Conservation (phyloP, 2,329 filamentous ascomycete genomes). For the Mycogone perniciosa region DNA sequence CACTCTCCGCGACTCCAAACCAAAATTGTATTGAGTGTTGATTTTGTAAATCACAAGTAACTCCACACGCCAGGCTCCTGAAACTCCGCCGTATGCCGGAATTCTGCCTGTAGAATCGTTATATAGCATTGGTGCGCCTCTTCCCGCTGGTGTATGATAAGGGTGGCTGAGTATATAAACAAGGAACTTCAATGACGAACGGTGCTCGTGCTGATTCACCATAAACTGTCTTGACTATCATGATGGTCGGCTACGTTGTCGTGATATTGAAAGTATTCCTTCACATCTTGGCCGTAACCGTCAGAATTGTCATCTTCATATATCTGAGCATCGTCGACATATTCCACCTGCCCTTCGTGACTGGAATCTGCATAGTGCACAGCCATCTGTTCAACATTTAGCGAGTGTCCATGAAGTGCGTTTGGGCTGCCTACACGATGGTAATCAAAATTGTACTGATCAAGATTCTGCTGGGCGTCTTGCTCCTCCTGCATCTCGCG, state of each 20-base stretch:
- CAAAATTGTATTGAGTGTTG: constrained; percentile 15
- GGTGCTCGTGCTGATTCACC: constrained; percentile 27
- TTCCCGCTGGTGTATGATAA: constrained; percentile 7
- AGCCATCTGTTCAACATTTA: constrained; percentile 29
- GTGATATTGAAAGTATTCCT: constrained; percentile 37
- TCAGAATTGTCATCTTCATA: constrained; percentile 44
- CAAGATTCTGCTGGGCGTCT: constrained; percentile 41
- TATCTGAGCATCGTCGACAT: constrained; percentile 46
- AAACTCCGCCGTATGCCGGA: constrained; percentile 32
- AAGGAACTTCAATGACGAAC: background rate
- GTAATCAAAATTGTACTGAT: constrained; percentile 49
- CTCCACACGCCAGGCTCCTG: constrained; percentile 20
- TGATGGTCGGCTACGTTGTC: constrained; percentile 27
- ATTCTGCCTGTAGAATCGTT: constrained; percentile 19
- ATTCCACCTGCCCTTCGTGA: constrained; percentile 39
- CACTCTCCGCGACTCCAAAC: constrained; percentile 9
- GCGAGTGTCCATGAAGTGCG: background rate
- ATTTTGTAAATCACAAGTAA: constrained; percentile 17
- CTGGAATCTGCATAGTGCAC: constrained; percentile 42
- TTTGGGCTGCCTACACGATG: constrained; percentile 38
- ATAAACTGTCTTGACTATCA: constrained; percentile 36
- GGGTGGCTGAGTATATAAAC: constrained; percentile 15
- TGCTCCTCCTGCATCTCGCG: constrained; percentile 40
- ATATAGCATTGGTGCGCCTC: constrained; percentile 10
- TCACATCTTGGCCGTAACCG: constrained; percentile 32